Conservation (phyloP, 2,329 filamentous ascomycete genomes). For the Arthroderma sp. region DNA sequence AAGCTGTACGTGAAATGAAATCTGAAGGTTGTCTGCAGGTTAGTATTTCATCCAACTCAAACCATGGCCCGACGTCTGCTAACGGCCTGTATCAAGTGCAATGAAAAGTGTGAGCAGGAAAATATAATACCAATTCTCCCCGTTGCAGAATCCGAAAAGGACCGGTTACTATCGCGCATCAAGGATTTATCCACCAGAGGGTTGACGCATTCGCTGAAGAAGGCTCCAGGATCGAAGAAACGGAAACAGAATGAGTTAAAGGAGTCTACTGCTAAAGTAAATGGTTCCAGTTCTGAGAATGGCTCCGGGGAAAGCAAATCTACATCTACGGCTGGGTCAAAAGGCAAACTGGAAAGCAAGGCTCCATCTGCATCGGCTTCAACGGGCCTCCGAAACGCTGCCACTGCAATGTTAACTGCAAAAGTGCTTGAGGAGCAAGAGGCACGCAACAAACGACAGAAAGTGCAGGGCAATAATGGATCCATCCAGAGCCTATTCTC, state of each 20-base stretch:
- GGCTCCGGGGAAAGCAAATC: constrained; percentile 1
- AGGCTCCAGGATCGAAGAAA: constrained; percentile 49
- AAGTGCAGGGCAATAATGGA: constrained; percentile 49
- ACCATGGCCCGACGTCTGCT: neutral
- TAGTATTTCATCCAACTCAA: constrained; percentile 10
- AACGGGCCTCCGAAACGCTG: constrained; percentile 70
- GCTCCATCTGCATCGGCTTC: constrained; percentile 23
- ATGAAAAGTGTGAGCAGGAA: constrained; percentile 54
- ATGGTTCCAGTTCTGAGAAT: constrained; percentile 5
- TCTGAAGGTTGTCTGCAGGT: constrained; percentile 48
- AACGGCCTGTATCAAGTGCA: constrained; percentile 45
- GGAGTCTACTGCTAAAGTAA: constrained; percentile 22
- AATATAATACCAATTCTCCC: constrained; percentile 78
- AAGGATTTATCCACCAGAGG: constrained; percentile 58
- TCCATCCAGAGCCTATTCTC: constrained; percentile 44
- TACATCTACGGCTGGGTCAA: constrained; percentile 1
- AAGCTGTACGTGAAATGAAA: constrained; percentile 67
- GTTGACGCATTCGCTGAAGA: constrained; percentile 78
- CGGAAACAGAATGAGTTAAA: constrained; percentile 56
- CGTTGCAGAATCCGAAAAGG: constrained; percentile 54
- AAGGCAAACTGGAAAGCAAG: constrained; percentile 14
- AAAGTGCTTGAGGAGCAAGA: constrained; percentile 82
- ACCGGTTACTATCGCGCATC: constrained; percentile 50
- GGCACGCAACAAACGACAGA: constrained; percentile 64
- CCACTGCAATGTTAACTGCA: constrained; percentile 72